These are phyloP conservation scores for Saxophila tyrrhenica DNA, from an alignment of 495 filamentous ascomycete genomes.

Conservation along the genomic window DNA sequence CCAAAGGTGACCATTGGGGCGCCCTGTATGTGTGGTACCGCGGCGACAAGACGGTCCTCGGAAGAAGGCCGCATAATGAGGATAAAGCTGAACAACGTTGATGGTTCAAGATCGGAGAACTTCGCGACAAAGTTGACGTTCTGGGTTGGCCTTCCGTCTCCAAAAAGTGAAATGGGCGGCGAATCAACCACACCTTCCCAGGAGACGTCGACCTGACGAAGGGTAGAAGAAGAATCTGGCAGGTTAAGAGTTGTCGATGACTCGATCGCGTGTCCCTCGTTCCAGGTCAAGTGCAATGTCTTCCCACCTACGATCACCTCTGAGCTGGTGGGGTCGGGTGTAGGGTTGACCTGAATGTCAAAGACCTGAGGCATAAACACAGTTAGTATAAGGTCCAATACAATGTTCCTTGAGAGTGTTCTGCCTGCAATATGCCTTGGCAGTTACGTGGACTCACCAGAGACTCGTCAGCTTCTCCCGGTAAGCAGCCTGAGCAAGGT, in stretches of 20 bases:
- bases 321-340: background rate
- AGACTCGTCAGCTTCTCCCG: conserved; percentile 26
- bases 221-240: background rate
- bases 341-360: conserved; percentile 17
- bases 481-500: conserved; percentile 20
- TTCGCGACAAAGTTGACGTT: background rate
- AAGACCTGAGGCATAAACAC: conserved; percentile 23
- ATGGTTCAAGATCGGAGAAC: background rate
- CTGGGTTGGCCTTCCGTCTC: background rate
- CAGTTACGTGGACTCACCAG: conserved; percentile 25
- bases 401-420: background rate
- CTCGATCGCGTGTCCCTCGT: too few relatives aligned
- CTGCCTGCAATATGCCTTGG: conserved; percentile 16
- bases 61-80: background rate
- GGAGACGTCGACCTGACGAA: background rate
- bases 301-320: conserved; percentile 7
- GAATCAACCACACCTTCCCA: background rate
- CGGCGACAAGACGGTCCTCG: background rate
- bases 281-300: too few relatives aligned
- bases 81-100: background rate
- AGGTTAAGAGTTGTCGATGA: too few relatives aligned
- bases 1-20: background rate
- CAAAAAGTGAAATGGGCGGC: background rate
- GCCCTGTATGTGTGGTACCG: background rate
- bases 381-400: conserved; percentile 1